A percentile compares a stretch with the other conserved stretches of the same genome.
Evolutionary conservation across 2,329 filamentous ascomycete genomes (phyloP).

Genomic region (Juglanconis juglandina): DNA sequence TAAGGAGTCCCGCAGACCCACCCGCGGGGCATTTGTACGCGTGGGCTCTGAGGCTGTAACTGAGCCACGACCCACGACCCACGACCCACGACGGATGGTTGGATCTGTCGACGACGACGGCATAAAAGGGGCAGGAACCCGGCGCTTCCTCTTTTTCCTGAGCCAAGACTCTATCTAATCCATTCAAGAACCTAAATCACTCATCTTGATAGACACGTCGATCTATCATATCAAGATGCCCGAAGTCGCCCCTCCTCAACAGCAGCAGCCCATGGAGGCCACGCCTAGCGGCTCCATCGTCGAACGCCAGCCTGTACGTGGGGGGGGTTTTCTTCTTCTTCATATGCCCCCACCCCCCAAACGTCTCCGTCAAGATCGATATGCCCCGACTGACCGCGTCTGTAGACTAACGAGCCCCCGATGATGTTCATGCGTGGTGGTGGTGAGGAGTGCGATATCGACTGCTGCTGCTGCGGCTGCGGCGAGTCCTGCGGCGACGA

Average conservation of each 20-base stretch:
- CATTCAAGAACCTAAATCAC: no score
- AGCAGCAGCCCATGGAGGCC: constrained; percentile 15
- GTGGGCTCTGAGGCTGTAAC: not conserved
- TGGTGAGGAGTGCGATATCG: constrained; percentile 11
- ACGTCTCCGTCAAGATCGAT: not conserved
- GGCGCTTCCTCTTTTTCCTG: not conserved
- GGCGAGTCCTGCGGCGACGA: constrained; percentile 8
- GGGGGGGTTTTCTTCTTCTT: not conserved
- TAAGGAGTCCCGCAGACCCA: constrained; percentile 7
- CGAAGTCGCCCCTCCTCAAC: constrained; percentile 14
- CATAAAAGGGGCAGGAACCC: constrained; percentile 1
- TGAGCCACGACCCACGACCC: not conserved
- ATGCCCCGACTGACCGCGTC: not conserved
- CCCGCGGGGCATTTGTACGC: constrained; percentile 3
- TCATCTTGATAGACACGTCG: not conserved
- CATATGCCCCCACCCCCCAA: not conserved
- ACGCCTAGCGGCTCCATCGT: not conserved
- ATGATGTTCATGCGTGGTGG: constrained; percentile 15
- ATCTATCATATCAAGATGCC: constrained; percentile 8
- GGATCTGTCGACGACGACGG: not conserved
- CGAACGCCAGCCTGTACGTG: constrained; percentile 12
- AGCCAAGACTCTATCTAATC: no score
- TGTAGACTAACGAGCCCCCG: constrained; percentile 8
- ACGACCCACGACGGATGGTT: not conserved
- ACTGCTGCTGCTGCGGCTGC: constrained; percentile 12